phyloP scores from a whole-genome alignment of 768 basidiomycete species.

The Tricholoma sp. region DNA sequence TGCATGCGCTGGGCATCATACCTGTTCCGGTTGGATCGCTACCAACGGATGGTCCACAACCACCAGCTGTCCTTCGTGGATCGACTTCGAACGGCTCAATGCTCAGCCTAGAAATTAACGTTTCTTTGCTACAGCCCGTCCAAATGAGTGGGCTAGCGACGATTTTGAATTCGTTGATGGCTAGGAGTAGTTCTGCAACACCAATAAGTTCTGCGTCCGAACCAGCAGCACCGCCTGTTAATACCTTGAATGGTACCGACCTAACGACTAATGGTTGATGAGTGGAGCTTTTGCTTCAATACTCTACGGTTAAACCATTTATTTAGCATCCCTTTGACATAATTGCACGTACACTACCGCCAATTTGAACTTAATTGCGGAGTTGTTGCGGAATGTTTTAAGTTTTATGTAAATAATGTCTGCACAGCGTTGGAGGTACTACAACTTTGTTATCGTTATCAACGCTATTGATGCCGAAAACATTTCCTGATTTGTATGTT shows the following conservation, averaged over 20 bases:
- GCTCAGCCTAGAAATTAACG: constrained; percentile 75
- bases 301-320: background rate
- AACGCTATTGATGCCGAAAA: background rate
- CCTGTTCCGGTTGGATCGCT: constrained; percentile 58
- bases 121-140: constrained; percentile 63
- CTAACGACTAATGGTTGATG: background rate
- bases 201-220: background rate
- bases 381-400: no score
- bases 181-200: constrained; percentile 26
- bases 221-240: background rate
- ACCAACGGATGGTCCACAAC: constrained; percentile 49
- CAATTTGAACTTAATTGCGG: no score
- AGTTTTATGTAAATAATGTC: background rate
- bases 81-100: constrained; percentile 67
- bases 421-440: background rate
- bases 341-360: background rate
- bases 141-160: constrained; percentile 75
- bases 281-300: background rate
- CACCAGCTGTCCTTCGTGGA: constrained; percentile 72
- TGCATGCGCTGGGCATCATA: constrained; percentile 68
- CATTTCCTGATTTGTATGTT: background rate
- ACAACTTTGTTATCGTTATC: no score
- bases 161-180: constrained; percentile 67
- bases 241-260: background rate
- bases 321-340: background rate